phyloP scores from a whole-genome alignment of 495 filamentous ascomycete genomes.

The Hyaloscypha hepaticicola region DNA sequence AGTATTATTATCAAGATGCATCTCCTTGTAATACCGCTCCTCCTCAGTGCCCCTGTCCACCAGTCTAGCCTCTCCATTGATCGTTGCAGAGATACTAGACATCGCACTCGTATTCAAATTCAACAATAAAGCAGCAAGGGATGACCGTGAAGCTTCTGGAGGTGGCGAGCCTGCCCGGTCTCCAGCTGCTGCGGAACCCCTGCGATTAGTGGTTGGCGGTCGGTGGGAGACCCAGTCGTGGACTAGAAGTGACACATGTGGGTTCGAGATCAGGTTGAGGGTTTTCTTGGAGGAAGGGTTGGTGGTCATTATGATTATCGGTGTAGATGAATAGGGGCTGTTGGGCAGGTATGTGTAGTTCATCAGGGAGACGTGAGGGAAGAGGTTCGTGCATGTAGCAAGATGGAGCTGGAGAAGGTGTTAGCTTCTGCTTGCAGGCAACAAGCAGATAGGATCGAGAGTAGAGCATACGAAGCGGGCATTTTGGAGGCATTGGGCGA shows the following conservation, averaged over 20 bases:
- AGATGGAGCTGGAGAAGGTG: slow-evolving; percentile 73
- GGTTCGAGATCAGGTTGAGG: slow-evolving; percentile 81
- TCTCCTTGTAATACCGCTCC: slow-evolving; percentile 75
- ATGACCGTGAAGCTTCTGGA: slow-evolving; percentile 61
- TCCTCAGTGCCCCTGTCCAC: slow-evolving; percentile 71
- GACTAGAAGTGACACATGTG: slow-evolving; percentile 88
- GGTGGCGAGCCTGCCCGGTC: slow-evolving; percentile 53
- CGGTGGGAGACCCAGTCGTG: slow-evolving; percentile 98
- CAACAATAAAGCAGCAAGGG: slow-evolving; percentile 76
- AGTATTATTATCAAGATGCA: slow-evolving; percentile 89
- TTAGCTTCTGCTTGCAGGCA: background rate
- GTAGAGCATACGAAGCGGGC: slow-evolving; percentile 75
- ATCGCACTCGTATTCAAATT: slow-evolving; percentile 87
- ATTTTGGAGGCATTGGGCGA: slow-evolving; percentile 88
- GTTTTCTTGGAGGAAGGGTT: slow-evolving; percentile 88
- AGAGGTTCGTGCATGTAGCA: slow-evolving; percentile 78
- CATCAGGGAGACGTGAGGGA: slow-evolving; percentile 95
- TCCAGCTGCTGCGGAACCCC: slow-evolving; percentile 22
- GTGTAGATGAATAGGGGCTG: slow-evolving; percentile 68
- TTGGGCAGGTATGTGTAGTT: slow-evolving; percentile 96
- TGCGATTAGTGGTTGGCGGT: slow-evolving; percentile 67
- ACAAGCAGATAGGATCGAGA: background rate
- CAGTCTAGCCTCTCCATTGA: slow-evolving; percentile 79
- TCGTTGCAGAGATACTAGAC: slow-evolving; percentile 88
- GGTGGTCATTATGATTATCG: slow-evolving; percentile 90